Base-by-base conservation (phyloP, 108 stramenopile genomes). In the Nannochloropsis gaditana region DNA sequence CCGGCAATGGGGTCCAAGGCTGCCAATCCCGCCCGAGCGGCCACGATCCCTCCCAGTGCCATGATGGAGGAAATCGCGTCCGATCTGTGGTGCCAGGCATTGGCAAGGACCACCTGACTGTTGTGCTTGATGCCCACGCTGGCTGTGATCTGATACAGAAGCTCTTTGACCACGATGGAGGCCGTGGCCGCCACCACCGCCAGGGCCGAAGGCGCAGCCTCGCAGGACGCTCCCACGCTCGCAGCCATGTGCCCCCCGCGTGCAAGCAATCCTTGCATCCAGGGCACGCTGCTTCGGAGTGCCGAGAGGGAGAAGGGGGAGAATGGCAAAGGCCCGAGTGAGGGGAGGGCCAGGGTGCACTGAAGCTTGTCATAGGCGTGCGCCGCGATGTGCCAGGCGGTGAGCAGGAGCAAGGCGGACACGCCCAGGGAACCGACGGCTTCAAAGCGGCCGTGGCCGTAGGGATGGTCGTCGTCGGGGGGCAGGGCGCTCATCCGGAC, bases 371-470 rank as follows among this genome's bases (percentile, higher is more conserved):
- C 87, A 84, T 93, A 92, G 9, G 95, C 92, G 82, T 94, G 92
- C 47, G 90, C 86, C 2, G 96, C 98, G 45, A 98, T 94, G 41
- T 93, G 92, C 43, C 93, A 86, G 2, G 95, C 96, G 3, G 97
- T 96, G 1, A 90, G 94, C 84, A 98, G 83, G 81, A 99, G 92
- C 11, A 96, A 95, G 43, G 94, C 84, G 3, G 95, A 93, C n/a
- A 99, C 86, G 87, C 96, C 94, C 21, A 99, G 88, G 3, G 93
- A 92, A 11, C 98, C 98, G 43, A 98, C 86, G 43, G 95, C 93
- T 89, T 96, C 96, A 88, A 95, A 97, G 87, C 96, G 95, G n/a
- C 94, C 96, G 87, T 99, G 97, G 10, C 98, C 98, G 86, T 96
- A 97, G 2, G 96, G 98, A 87, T 97, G 98, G 83, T 91, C 89